phyloP scores from a whole-genome alignment of 768 basidiomycete genomes.

The Suillus tomentosus region DNA sequence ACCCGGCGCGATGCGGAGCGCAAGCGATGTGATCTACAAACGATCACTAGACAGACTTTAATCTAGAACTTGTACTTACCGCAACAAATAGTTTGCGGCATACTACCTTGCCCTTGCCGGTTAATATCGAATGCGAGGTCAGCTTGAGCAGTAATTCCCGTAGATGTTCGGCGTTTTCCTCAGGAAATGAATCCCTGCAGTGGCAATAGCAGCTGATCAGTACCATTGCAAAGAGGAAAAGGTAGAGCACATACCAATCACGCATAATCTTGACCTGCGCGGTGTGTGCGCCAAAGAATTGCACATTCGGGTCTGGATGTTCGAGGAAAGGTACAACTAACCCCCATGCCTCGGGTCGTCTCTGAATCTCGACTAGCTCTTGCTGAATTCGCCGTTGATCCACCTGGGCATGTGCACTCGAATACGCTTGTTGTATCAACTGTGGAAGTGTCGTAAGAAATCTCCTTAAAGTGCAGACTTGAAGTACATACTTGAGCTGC shows the following conservation, averaged over 20 bases:
- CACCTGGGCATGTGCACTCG: constrained; percentile 46
- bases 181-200: constrained; percentile 73
- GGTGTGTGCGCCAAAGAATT: constrained; percentile 95
- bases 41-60: constrained; percentile 12
- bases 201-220: not conserved
- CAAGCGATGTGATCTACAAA: constrained; percentile 63
- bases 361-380: constrained; percentile 77
- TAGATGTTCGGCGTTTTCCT: constrained; percentile 56
- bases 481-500: constrained; percentile 57
- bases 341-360: constrained; percentile 80
- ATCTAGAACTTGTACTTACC: constrained; percentile 44
- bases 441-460: constrained; percentile 31
- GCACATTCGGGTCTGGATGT: constrained; percentile 75
- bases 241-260: constrained; percentile 67
- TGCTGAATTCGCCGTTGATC: constrained; percentile 66
- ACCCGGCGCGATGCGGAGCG: constrained; percentile 66
- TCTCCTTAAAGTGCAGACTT: constrained; percentile 14
- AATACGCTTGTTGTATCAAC: constrained; percentile 72
- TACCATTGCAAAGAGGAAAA: constrained; percentile 9
- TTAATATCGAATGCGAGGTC: constrained; percentile 63
- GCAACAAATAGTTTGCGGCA: constrained; percentile 87
- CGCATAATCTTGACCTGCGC: constrained; percentile 91
- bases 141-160: constrained; percentile 70
- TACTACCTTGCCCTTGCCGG: constrained; percentile 66
- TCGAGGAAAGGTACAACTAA: constrained; percentile 76